A percentile compares a stretch with the other conserved stretches of the same genome.
These are phyloP conservation scores for Fusarium sp. DNA, from an alignment of 2,329 filamentous ascomycete genomes.

Conservation along the genomic window DNA sequence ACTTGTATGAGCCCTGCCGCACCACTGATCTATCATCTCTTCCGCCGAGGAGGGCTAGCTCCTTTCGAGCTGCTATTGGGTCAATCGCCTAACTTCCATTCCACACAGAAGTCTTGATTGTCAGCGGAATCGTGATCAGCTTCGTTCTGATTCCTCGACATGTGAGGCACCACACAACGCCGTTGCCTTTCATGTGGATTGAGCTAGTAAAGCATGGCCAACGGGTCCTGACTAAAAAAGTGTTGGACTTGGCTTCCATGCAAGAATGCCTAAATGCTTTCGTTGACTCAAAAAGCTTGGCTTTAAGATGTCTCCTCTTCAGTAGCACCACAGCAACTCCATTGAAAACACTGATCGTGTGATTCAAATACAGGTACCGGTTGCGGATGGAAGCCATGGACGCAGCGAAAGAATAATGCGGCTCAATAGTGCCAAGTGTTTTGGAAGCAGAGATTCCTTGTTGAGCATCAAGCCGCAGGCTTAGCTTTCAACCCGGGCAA, in stretches of 20 bases:
- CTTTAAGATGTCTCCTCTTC: background rate
- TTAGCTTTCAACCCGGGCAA: background rate
- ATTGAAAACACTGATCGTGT: constrained; percentile 16
- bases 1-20: background rate
- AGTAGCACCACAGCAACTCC: background rate
- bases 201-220: constrained; percentile 11
- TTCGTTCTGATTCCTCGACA: constrained; percentile 32
- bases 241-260: constrained; percentile 6
- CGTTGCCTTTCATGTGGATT: constrained; percentile 20
- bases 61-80: constrained; percentile 31
- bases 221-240: background rate
- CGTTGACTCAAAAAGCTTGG: background rate
- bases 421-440: background rate
- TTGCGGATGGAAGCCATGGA: background rate
- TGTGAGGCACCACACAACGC: background rate
- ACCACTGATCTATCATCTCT: background rate
- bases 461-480: background rate
- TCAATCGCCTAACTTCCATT: constrained; percentile 31
- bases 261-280: background rate
- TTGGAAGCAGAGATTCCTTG: background rate
- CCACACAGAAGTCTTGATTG: constrained; percentile 29
- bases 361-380: background rate
- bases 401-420: background rate
- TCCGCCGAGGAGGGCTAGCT: constrained; percentile 14
- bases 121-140: constrained; percentile 32